phyloP scores from a whole-genome alignment of 768 basidiomycete species.

The Gymnopilus dilepis region DNA sequence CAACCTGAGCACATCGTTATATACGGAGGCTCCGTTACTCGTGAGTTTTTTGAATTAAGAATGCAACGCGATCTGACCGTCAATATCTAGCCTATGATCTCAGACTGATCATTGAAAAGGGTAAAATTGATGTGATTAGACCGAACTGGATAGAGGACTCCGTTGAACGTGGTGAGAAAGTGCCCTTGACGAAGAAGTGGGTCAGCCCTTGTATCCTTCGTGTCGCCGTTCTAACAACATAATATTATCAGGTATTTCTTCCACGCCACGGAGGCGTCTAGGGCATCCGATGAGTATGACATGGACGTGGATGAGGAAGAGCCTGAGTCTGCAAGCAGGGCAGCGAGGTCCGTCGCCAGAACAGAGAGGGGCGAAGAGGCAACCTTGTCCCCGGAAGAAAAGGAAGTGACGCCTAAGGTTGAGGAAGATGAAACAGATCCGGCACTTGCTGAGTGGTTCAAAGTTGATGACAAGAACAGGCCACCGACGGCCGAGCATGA shows the following conservation, averaged over 20 bases:
- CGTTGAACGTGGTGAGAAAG: conserved; percentile 56
- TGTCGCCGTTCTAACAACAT: neutral
- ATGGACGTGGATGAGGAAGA: conserved; percentile 46
- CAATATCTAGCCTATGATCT: conserved; percentile 65
- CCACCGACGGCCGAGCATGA: conserved; percentile 28
- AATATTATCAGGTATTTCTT: conserved; percentile 74
- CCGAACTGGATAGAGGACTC: conserved; percentile 87
- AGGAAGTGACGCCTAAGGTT: conserved; percentile 20
- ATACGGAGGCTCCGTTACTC: conserved; percentile 71
- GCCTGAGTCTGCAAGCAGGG: conserved; percentile 24
- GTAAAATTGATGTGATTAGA: conserved; percentile 70
- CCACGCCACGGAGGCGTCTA: conserved; percentile 63
- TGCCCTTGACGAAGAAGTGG: conserved; percentile 75
- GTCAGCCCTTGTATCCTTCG: neutral
- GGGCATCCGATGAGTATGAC: conserved; percentile 55
- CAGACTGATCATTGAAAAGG: conserved; percentile 73
- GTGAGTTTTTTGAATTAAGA: conserved; percentile 46
- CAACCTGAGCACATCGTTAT: conserved; percentile 61
- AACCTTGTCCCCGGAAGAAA: conserved; percentile 19
- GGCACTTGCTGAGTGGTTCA: conserved; percentile 64
- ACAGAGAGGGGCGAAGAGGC: conserved; percentile 14
- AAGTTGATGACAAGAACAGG: conserved; percentile 46
- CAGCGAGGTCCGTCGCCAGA: neutral
- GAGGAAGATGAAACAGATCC: conserved; percentile 45
- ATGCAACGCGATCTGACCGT: neutral